Percentiles rank a stretch among this genome's conserved stretches.
Evolutionary conservation across 2,329 filamentous ascomycete genomes (phyloP).

Genomic region (Ceratocystis cubensis): DNA sequence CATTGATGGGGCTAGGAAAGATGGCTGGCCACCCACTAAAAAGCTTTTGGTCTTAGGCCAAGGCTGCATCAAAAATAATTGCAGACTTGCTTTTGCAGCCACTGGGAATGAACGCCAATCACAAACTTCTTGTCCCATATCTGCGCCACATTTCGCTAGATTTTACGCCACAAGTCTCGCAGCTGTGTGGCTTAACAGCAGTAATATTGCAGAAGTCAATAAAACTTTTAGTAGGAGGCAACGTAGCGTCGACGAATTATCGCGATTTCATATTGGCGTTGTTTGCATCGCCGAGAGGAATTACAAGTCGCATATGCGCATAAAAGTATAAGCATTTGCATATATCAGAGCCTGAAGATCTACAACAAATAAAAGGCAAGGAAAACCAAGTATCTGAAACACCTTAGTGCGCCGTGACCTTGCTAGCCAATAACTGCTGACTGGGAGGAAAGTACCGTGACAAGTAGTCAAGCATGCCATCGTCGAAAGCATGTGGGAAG

Average conservation of each 20-base stretch:
- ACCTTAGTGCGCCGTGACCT: neutral
- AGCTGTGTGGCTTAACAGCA: too few species aligned
- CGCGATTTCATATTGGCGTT: neutral
- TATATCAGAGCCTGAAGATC: too few species aligned
- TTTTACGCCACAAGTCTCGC: too few species aligned
- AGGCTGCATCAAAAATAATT: too few species aligned
- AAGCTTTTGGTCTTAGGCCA: neutral
- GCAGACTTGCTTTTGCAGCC: too few species aligned
- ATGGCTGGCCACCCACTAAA: neutral
- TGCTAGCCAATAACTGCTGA: neutral
- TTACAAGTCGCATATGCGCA: neutral
- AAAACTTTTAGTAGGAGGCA: neutral
- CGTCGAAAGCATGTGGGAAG: neutral
- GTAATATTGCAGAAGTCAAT: neutral
- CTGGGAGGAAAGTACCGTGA: neutral
- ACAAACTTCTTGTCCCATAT: too few species aligned
- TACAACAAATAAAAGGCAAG: neutral
- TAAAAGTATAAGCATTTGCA: too few species aligned
- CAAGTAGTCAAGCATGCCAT: neutral
- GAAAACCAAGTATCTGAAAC: neutral
- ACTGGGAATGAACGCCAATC: too few species aligned
- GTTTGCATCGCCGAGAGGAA: neutral
- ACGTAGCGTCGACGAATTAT: neutral
- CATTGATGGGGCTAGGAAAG: neutral
- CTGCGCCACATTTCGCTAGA: too few species aligned